These are phyloP conservation scores for Backusella liffmaniae DNA, from an alignment of 192 early-diverging fungal genomes.

Conservation along the genomic window DNA sequence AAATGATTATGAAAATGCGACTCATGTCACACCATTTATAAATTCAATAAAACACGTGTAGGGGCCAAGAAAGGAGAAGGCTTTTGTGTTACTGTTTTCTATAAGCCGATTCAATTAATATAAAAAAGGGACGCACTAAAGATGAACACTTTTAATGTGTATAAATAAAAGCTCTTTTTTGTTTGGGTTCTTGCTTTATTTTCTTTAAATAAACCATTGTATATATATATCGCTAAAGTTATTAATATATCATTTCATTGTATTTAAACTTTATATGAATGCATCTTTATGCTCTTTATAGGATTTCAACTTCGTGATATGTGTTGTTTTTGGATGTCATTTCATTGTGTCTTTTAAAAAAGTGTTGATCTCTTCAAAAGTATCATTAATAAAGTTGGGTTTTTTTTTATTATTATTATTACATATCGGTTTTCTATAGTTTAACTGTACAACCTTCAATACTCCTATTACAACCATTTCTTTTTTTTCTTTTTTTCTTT, in stretches of 20 bases:
- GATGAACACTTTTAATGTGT: too few species aligned
- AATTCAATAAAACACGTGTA: neutral
- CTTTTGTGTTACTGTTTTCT: neutral
- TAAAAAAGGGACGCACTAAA: neutral
- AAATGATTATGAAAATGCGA: neutral
- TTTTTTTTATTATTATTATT: neutral
- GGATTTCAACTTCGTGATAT: neutral
- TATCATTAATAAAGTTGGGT: neutral
- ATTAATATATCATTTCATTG: neutral
- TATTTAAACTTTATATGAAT: neutral
- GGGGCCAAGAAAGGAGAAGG: neutral
- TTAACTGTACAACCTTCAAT: neutral
- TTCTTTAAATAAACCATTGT: neutral
- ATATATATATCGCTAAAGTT: neutral
- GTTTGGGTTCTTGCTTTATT: neutral
- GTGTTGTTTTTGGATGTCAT: neutral
- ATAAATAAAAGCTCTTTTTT: neutral
- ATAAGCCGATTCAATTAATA: neutral
- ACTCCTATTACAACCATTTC: neutral
- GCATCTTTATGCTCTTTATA: neutral
- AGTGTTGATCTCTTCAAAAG: neutral
- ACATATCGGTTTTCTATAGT: neutral
- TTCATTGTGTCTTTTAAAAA: neutral
- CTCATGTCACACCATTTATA: neutral
- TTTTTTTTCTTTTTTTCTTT: neutral